These are phyloP conservation scores for Chaetomidium leptoderma DNA, from an alignment of 495 filamentous ascomycete species.

Conservation along the genomic window DNA sequence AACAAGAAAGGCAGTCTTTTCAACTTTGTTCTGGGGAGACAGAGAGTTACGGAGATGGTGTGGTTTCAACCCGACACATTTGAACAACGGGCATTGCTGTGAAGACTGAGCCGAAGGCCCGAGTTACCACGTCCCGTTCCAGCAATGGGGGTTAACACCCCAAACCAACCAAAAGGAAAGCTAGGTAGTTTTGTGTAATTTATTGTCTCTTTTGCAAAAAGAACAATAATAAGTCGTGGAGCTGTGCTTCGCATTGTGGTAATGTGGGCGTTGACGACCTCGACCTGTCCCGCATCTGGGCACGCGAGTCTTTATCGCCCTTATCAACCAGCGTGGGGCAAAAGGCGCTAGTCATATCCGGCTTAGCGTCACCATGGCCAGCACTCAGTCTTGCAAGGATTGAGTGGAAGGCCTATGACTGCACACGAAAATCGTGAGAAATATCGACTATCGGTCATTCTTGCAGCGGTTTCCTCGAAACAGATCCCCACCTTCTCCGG, in stretches of 20 bases:
- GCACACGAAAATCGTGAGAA: conserved; percentile 35
- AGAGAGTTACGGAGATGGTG: too few species aligned
- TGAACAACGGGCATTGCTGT: too few species aligned
- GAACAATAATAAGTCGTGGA: background rate
- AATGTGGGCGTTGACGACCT: background rate
- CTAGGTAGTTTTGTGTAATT: too few species aligned
- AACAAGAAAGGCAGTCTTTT: too few species aligned
- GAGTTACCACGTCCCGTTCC: too few species aligned
- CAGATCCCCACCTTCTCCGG: conserved; percentile 10
- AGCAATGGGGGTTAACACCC: too few species aligned
- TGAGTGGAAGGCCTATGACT: conserved; percentile 23
- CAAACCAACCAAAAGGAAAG: too few species aligned
- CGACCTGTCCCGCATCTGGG: background rate
- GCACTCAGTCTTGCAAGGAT: conserved; percentile 20
- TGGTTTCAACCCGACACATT: too few species aligned
- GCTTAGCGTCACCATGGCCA: conserved; percentile 9
- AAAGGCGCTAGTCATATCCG: conserved; percentile 15
- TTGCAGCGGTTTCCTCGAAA: conserved; percentile 7
- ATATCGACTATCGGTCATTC: conserved; percentile 27
- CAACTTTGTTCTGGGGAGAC: too few species aligned
- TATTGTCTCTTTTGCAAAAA: background rate
- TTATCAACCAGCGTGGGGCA: conserved; percentile 29
- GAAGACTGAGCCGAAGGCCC: too few species aligned
- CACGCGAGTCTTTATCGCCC: conserved; percentile 18
- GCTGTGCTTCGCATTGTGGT: background rate